Conservation (phyloP, 1,284 basidiomycete genomes). For the Papiliotrema terrestris region DNA sequence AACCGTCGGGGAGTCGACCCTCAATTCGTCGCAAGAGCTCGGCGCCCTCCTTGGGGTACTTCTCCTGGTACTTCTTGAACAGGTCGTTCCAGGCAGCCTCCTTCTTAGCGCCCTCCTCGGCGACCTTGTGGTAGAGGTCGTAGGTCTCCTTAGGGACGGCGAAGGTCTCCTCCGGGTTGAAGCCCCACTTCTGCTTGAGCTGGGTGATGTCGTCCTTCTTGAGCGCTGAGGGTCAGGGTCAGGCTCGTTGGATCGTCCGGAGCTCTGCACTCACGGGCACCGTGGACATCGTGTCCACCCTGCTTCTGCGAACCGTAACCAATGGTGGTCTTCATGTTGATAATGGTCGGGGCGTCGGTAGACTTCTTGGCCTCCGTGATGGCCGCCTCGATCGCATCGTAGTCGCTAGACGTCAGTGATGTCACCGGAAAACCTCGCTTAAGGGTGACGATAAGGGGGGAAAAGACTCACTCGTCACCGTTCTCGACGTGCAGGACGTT, state of each 20-base stretch:
- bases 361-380: constrained; percentile 72
- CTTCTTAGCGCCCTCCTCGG: constrained; percentile 66
- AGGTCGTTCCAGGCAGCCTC: constrained; percentile 74
- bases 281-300: constrained; percentile 91
- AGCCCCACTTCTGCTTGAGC: constrained; percentile 81
- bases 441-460: background rate
- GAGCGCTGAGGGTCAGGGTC: constrained; percentile 58
- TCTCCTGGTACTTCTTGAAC: constrained; percentile 67
- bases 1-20: constrained; percentile 75
- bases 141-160: constrained; percentile 73
- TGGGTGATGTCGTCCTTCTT: constrained; percentile 86
- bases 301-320: constrained; percentile 89
- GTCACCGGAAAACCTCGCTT: background rate
- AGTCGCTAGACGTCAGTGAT: constrained; percentile 57
- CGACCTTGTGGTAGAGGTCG: constrained; percentile 64
- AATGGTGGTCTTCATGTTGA: constrained; percentile 83
- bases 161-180: constrained; percentile 76
- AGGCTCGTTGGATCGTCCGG: too few species aligned
- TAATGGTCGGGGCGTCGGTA: constrained; percentile 79
- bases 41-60: constrained; percentile 77
- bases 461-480: constrained; percentile 66
- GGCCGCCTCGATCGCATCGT: constrained; percentile 72
- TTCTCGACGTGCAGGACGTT: constrained; percentile 80
- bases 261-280: constrained; percentile 60
- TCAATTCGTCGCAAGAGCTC: constrained; percentile 81